These are phyloP conservation scores for Rhizodiscina lignyota DNA, from an alignment of 495 filamentous ascomycete species.

Conservation along the genomic window DNA sequence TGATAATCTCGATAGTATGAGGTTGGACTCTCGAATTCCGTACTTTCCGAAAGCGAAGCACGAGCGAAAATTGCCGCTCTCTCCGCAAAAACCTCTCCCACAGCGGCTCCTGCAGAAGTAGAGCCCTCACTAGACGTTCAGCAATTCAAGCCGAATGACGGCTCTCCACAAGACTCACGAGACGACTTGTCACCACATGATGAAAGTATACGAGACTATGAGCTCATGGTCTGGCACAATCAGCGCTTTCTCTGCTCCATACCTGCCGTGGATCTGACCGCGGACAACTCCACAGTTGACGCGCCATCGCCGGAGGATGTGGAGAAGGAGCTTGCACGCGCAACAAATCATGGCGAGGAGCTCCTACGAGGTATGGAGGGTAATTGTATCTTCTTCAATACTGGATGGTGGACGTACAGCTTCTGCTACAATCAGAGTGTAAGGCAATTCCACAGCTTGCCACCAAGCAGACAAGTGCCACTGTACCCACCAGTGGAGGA, in stretches of 20 bases:
- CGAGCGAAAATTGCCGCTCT: constrained; percentile 37
- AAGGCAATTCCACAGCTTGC: constrained; percentile 80
- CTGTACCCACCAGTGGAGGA: constrained; percentile 61
- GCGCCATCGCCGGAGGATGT: constrained; percentile 52
- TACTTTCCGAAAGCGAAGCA: constrained; percentile 56
- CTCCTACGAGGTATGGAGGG: constrained; percentile 78
- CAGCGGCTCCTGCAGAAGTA: constrained; percentile 2
- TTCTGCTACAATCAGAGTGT: constrained; percentile 86
- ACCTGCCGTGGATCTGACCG: constrained; percentile 46
- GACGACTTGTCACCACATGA: constrained; percentile 9
- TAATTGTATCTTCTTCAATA: constrained; percentile 75
- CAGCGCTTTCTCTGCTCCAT: constrained; percentile 73
- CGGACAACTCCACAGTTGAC: constrained; percentile 35
- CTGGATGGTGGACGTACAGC: constrained; percentile 93
- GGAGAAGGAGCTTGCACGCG: constrained; percentile 68
- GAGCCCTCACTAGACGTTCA: constrained; percentile 4
- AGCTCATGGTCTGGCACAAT: constrained; percentile 53
- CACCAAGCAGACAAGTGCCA: constrained; percentile 44
- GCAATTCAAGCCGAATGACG: background rate
- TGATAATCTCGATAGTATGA: constrained; percentile 45
- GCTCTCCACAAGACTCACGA: background rate
- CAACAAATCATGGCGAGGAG: constrained; percentile 74
- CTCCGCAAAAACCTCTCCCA: constrained; percentile 19
- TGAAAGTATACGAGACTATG: constrained; percentile 31
- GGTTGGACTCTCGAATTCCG: constrained; percentile 58